A percentile compares a stretch with the other conserved stretches of the same genome.
These are phyloP conservation scores for Puccinia novopanici DNA, from an alignment of 1,284 basidiomycete genomes.

Conservation along the genomic window DNA sequence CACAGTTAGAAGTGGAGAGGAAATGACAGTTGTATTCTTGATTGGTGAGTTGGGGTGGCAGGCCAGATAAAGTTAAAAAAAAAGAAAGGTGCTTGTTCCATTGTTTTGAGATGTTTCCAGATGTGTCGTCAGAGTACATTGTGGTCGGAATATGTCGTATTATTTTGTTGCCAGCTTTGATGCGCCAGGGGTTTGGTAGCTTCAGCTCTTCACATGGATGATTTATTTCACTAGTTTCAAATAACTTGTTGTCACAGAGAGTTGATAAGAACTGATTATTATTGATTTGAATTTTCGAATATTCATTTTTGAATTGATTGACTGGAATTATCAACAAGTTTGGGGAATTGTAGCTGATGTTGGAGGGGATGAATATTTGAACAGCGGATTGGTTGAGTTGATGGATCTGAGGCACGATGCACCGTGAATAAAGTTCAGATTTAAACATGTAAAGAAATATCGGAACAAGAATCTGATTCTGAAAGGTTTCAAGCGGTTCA, in stretches of 20 bases:
- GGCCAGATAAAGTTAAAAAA: conserved; percentile 4
- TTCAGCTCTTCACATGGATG: background rate
- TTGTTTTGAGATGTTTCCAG: too few relatives aligned
- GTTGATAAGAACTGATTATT: background rate
- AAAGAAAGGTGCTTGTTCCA: too few relatives aligned
- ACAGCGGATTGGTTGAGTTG: background rate
- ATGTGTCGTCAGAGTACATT: background rate
- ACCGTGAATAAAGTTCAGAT: background rate
- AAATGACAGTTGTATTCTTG: conserved; percentile 28
- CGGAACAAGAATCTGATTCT: background rate
- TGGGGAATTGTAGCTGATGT: background rate
- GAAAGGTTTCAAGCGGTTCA: background rate
- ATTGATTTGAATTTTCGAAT: background rate
- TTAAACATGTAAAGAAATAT: background rate
- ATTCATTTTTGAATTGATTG: background rate
- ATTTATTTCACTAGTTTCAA: background rate
- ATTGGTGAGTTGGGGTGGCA: background rate
- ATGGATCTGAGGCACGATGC: background rate
- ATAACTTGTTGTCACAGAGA: background rate
- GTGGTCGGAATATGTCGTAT: background rate
- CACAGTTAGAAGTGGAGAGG: conserved; percentile 1
- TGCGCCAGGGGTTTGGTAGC: background rate
- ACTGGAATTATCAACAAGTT: background rate
- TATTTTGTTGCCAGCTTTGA: background rate
- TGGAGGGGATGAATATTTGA: background rate